Percentiles rank a stretch among this genome's conserved stretches.
phyloP scores from a whole-genome alignment of 2,329 filamentous ascomycete species.

The Hypoxylon rubiginosum region DNA sequence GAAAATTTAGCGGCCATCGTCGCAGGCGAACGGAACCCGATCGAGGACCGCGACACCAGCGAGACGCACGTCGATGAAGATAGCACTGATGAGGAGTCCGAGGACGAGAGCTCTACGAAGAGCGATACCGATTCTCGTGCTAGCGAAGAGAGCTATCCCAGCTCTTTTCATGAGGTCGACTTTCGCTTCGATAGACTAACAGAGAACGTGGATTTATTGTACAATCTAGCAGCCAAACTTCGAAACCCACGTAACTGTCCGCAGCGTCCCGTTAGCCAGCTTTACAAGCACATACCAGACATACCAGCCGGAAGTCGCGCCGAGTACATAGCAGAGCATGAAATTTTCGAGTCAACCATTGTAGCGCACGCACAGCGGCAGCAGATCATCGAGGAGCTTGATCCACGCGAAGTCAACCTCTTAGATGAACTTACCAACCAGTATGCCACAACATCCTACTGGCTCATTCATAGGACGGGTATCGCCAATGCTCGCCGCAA shows the following conservation, averaged over 20 bases:
- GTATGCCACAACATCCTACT: conserved; percentile 4
- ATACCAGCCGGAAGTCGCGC: not conserved
- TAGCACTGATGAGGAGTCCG: conserved; percentile 1
- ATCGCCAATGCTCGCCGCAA: conserved; percentile 32
- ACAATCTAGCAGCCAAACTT: conserved; percentile 28
- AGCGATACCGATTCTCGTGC: conserved; percentile 1
- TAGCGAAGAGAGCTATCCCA: not conserved
- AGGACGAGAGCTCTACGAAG: not conserved
- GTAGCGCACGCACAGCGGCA: conserved; percentile 22
- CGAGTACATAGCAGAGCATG: conserved; percentile 10
- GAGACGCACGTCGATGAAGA: conserved; percentile 1
- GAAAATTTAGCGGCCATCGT: conserved; percentile 20
- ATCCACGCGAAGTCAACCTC: not conserved
- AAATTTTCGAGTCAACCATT: conserved; percentile 18
- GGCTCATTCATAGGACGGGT: conserved; percentile 34
- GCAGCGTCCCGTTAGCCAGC: conserved; percentile 20
- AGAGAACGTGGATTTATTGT: conserved; percentile 20
- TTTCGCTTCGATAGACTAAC: conserved; percentile 18
- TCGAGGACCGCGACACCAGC: conserved; percentile 1
- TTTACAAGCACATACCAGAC: conserved; percentile 25
- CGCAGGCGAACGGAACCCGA: conserved; percentile 6
- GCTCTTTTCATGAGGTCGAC: conserved; percentile 16
- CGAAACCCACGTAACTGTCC: conserved; percentile 36
- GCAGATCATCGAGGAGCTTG: not conserved
- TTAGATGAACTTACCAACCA: not conserved